phyloP scores from a whole-genome alignment of 176 grass and related monocot species.

The Rhynchospora pubera region DNA sequence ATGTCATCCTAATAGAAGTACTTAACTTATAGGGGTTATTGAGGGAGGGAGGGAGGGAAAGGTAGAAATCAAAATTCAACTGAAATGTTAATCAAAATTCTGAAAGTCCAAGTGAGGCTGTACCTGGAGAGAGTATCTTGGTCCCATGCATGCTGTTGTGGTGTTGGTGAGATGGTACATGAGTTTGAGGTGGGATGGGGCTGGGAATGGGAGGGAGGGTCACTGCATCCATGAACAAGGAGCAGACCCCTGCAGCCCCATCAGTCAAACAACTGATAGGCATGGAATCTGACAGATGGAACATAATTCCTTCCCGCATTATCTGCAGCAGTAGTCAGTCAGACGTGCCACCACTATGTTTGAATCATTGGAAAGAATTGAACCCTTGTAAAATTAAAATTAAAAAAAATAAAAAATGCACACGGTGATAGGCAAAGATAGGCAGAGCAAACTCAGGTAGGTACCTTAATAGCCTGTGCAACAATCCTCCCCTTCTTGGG shows the following conservation, averaged over 20 bases:
- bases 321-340: neutral
- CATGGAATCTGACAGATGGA: neutral
- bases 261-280: neutral
- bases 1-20: too few species aligned
- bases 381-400: too few species aligned
- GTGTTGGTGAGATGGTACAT: neutral
- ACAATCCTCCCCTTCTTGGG: neutral
- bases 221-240: neutral
- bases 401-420: too few species aligned
- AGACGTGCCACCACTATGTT: too few species aligned
- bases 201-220: neutral
- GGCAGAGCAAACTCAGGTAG: neutral
- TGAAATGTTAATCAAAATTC: too few species aligned
- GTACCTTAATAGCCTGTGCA: neutral
- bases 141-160: neutral
- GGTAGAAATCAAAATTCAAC: too few species aligned
- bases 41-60: too few species aligned
- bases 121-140: too few species aligned
- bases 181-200: neutral
- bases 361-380: neutral
- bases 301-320: neutral
- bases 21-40: too few species aligned
- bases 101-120: too few species aligned
- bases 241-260: neutral
- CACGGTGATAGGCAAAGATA: neutral